These are phyloP conservation scores for Zymoseptoria crescenta DNA, from an alignment of 2,329 filamentous ascomycete species.

Conservation along the genomic window DNA sequence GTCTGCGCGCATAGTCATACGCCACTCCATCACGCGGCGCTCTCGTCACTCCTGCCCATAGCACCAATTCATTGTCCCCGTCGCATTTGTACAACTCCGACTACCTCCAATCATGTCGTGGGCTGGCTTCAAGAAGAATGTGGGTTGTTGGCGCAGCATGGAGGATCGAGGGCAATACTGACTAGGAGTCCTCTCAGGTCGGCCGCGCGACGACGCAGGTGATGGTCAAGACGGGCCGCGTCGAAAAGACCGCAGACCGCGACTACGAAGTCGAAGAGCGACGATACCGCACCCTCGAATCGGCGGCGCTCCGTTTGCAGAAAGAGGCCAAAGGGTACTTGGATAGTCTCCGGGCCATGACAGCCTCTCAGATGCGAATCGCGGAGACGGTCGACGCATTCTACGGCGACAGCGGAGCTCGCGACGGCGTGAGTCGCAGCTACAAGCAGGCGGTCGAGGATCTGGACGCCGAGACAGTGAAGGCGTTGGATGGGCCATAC, in stretches of 20 bases:
- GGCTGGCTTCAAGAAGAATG: slow-evolving; percentile 35
- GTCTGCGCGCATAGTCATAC: background rate
- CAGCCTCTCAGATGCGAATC: slow-evolving; percentile 97
- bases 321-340: slow-evolving; percentile 98
- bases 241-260: slow-evolving; percentile 96
- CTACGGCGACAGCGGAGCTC: slow-evolving; percentile 91
- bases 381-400: slow-evolving; percentile 99
- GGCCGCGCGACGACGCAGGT: slow-evolving; percentile 98
- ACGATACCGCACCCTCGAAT: slow-evolving; percentile 95
- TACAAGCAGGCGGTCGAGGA: slow-evolving; percentile 99
- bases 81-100: slow-evolving; percentile 4
- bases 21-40: background rate
- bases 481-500: slow-evolving; percentile 93
- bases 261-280: slow-evolving; percentile 93
- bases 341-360: slow-evolving; percentile 96
- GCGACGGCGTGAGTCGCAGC: slow-evolving; percentile 87
- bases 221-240: slow-evolving; percentile 99
- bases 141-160: slow-evolving; percentile 2
- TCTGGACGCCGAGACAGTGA: slow-evolving; percentile 95
- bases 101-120: slow-evolving; percentile 54
- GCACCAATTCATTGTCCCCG: background rate
- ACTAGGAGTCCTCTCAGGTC: slow-evolving; percentile 75
- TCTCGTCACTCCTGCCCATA: background rate
- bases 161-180: slow-evolving; percentile 49
- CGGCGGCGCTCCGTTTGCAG: slow-evolving; percentile 81